Evolutionary conservation across 306 rosid genomes (phyloP).

Genomic region (Prunus armeniaca): DNA sequence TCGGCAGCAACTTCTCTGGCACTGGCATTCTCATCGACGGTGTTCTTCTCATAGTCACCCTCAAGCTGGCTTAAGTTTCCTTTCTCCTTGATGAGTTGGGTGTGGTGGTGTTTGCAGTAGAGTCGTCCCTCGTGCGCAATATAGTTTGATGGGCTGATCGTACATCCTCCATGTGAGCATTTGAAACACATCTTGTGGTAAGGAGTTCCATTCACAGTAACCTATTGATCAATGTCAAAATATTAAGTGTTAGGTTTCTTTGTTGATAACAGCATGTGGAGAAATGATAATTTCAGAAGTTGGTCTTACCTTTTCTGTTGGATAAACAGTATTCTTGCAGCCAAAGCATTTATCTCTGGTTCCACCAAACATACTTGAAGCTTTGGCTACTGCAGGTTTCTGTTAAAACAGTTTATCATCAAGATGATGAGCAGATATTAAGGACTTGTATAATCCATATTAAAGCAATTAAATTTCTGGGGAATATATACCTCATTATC

Average conservation of each 20-base stretch:
- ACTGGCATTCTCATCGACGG: constrained; percentile 30
- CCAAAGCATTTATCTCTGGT: constrained; percentile 96
- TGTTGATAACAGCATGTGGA: background rate
- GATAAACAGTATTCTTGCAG: constrained; percentile 88
- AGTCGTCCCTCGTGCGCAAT: constrained; percentile 96
- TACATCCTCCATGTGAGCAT: constrained; percentile 96
- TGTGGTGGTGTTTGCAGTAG: constrained; percentile 95
- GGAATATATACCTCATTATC: constrained; percentile 64
- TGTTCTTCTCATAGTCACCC: constrained; percentile 61
- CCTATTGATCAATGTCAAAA: constrained; percentile 32
- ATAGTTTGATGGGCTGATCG: constrained; percentile 94
- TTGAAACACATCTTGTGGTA: constrained; percentile 97
- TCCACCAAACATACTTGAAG: constrained; percentile 83
- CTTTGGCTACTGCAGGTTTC: constrained; percentile 77
- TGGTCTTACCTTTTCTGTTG: constrained; percentile 84
- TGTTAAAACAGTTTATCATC: constrained; percentile 27
- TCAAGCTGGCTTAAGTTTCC: constrained; percentile 98
- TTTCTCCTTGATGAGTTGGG: constrained; percentile 89
- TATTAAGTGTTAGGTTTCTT: background rate
- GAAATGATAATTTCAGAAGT: background rate
- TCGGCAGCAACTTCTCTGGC: constrained; percentile 55
- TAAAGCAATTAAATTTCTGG: constrained; percentile 11
- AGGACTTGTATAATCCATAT: background rate
- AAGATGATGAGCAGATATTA: constrained; percentile 17
- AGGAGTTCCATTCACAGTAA: constrained; percentile 92